Percentiles rank a stretch among this genome's conserved stretches.
These are phyloP conservation scores for Akanthomyces muscarius DNA, from an alignment of 2,329 filamentous ascomycete genomes.

Conservation along the genomic window DNA sequence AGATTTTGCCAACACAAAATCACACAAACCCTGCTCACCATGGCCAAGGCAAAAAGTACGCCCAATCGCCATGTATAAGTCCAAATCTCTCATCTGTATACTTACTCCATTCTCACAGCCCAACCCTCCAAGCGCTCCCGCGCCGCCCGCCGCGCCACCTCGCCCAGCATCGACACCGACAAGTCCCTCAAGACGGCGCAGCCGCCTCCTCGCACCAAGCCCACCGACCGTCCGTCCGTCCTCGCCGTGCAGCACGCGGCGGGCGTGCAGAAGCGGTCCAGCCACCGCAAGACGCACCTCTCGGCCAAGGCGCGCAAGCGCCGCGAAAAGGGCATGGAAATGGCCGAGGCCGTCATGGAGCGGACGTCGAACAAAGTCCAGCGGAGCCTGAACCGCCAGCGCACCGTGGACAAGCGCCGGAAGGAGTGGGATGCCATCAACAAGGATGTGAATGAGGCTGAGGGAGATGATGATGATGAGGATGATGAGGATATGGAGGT, in stretches of 20 bases:
- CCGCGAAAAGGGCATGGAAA: conserved; percentile 55
- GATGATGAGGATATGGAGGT: conserved; percentile 22
- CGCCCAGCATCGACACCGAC: conserved; percentile 66
- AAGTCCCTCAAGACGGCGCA: conserved; percentile 63
- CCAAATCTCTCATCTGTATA: too few species aligned
- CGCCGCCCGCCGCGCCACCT: conserved; percentile 67
- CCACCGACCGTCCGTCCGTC: conserved; percentile 54
- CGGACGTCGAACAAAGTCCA: conserved; percentile 53
- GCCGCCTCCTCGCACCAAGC: conserved; percentile 40
- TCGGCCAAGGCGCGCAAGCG: conserved; percentile 53
- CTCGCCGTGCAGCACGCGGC: conserved; percentile 63
- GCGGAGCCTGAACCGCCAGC: conserved; percentile 49
- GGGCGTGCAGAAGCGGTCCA: conserved; percentile 65
- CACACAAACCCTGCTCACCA: conserved; percentile 20
- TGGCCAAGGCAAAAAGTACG: conserved; percentile 32
- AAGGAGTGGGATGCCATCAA: conserved; percentile 60
- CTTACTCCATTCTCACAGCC: conserved; percentile 35
- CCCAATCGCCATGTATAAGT: too few species aligned
- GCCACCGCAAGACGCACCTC: conserved; percentile 49
- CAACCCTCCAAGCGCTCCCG: conserved; percentile 64
- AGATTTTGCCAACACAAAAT: background rate
- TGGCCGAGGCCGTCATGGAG: conserved; percentile 57
- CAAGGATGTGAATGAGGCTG: conserved; percentile 30
- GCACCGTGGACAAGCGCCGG: conserved; percentile 44
- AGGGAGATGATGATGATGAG: conserved; percentile 22